Conservation (phyloP, 176 grass and related monocot species). For the Sorghum bicolor region DNA sequence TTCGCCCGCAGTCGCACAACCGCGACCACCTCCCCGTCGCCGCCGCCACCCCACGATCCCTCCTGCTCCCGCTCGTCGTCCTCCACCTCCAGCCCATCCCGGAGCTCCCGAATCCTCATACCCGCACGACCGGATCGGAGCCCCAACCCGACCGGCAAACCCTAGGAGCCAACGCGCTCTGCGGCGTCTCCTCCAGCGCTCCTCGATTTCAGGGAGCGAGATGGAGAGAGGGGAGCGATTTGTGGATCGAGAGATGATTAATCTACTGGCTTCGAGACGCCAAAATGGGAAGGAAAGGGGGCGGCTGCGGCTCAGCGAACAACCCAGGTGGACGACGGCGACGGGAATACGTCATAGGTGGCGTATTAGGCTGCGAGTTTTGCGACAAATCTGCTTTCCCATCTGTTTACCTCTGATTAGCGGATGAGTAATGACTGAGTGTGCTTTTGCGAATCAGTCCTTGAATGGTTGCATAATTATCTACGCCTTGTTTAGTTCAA, state of each 20-base stretch:
- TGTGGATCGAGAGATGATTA: conserved; percentile 17
- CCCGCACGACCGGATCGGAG: neutral
- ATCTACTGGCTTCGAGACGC: conserved; percentile 27
- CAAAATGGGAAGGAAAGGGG: neutral
- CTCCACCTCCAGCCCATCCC: conserved; percentile 10
- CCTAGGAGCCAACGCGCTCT: conserved; percentile 4
- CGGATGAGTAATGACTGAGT: neutral
- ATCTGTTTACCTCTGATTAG: neutral
- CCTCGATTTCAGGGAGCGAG: neutral
- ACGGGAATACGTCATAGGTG: neutral
- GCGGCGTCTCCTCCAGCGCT: neutral
- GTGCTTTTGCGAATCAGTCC: neutral
- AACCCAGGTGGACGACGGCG: neutral
- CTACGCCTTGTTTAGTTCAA: no score
- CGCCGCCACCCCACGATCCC: neutral
- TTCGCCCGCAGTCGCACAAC: conserved; percentile 49
- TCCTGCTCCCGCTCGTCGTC: conserved; percentile 18
- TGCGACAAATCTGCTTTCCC: conserved; percentile 4
- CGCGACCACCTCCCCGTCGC: conserved; percentile 13
- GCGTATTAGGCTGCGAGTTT: neutral
- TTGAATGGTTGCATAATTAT: no score
- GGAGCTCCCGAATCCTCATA: conserved; percentile 43
- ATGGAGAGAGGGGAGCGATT: neutral
- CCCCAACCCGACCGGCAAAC: neutral
- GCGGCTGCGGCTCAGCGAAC: neutral